Conservation (phyloP, 2,329 filamentous ascomycete species). For the Kalaharituber pfeilii region DNA sequence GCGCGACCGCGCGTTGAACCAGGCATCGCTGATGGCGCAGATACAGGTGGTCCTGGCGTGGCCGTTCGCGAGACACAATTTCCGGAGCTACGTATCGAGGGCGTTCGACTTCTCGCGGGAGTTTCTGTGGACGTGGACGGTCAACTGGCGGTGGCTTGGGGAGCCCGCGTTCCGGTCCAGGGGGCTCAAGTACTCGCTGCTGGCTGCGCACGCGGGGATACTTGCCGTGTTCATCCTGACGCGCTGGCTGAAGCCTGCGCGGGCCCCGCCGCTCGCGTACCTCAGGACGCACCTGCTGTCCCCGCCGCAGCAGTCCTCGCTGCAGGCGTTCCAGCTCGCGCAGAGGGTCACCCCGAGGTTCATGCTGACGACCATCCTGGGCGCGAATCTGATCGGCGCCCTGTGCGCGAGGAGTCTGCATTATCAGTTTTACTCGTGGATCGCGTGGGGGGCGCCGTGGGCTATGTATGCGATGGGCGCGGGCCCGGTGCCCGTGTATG, state of each 20-base stretch:
- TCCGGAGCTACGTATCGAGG: constrained; percentile 47
- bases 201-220: constrained; percentile 47
- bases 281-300: constrained; percentile 30
- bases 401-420: constrained; percentile 76
- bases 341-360: constrained; percentile 50
- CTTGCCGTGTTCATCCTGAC: constrained; percentile 47
- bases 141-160: constrained; percentile 94
- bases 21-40: constrained; percentile 55
- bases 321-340: constrained; percentile 41
- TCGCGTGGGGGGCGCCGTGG: constrained; percentile 77
- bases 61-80: constrained; percentile 30
- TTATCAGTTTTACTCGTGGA: constrained; percentile 89
- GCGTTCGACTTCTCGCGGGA: constrained; percentile 83
- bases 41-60: constrained; percentile 42
- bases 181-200: constrained; percentile 48
- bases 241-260: constrained; percentile 55
- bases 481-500: constrained; percentile 48
- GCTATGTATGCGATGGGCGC: constrained; percentile 63
- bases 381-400: constrained; percentile 60
- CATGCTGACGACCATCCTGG: constrained; percentile 58
- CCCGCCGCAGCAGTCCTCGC: constrained; percentile 22
- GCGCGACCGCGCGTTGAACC: constrained; percentile 44
- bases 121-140: constrained; percentile 96
- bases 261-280: constrained; percentile 41
- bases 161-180: constrained; percentile 61